phyloP scores from a whole-genome alignment of 2,329 filamentous ascomycete species.

The Diaporthe sp. region DNA sequence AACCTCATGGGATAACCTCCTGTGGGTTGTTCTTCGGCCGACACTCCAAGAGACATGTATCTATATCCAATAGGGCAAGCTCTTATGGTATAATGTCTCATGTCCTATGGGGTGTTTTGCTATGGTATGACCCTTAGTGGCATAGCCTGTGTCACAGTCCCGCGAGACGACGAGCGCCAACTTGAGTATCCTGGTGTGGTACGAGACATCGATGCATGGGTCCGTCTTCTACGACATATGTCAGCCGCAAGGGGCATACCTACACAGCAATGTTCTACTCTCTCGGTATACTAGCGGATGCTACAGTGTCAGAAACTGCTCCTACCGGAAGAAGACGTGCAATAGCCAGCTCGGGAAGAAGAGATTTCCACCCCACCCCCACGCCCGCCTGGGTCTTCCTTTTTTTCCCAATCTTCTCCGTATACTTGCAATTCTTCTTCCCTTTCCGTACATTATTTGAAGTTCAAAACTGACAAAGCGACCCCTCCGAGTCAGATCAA shows the following conservation, averaged over 20 bases:
- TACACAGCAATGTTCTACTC: background rate
- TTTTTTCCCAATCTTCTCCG: background rate
- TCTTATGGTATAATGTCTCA: background rate
- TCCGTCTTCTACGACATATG: background rate
- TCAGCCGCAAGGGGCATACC: background rate
- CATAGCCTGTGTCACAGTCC: too few species aligned
- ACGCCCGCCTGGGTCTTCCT: background rate
- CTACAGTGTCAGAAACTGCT: background rate
- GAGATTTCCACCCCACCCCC: background rate
- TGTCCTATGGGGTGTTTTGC: background rate
- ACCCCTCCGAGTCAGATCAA: constrained; percentile 8
- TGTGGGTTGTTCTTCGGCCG: background rate
- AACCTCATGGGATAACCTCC: background rate
- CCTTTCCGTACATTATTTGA: background rate
- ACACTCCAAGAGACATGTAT: background rate
- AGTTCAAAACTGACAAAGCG: background rate
- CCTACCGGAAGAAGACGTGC: background rate
- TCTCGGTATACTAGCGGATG: background rate
- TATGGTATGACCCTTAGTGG: too few species aligned
- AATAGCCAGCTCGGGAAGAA: background rate
- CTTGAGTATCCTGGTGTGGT: background rate
- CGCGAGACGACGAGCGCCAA: too few species aligned
- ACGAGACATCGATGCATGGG: background rate
- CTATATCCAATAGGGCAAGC: too few species aligned
- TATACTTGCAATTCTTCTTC: background rate